Evolutionary conservation across 2,329 filamentous ascomycete species (phyloP).

Genomic region (Byssothecium circinans): DNA sequence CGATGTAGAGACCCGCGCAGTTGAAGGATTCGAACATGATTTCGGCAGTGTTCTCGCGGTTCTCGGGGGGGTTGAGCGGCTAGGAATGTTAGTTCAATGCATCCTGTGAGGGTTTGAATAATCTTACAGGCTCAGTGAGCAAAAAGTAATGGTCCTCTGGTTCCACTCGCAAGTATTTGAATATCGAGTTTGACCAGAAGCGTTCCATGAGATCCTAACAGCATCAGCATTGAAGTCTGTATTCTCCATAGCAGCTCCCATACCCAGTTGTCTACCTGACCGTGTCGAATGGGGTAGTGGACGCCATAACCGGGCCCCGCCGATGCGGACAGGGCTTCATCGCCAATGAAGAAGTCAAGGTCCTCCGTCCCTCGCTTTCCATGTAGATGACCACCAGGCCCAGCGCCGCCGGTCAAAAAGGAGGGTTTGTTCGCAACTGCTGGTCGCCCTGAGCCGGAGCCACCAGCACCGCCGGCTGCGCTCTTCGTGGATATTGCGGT

Average conservation of each 20-base stretch:
- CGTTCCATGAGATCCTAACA: conserved; percentile 94
- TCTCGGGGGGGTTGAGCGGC: conserved; percentile 97
- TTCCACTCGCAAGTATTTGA: conserved; percentile 98
- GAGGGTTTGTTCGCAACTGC: conserved; percentile 93
- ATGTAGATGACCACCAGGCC: conserved; percentile 78
- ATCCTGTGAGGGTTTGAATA: conserved; percentile 3
- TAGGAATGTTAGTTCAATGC: conserved; percentile 45
- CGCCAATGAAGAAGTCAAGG: conserved; percentile 97
- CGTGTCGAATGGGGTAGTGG: conserved; percentile 96
- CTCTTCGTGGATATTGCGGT: conserved; percentile 97
- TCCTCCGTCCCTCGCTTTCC: conserved; percentile 96
- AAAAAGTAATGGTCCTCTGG: conserved; percentile 99
- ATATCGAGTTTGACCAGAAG: conserved; percentile 99
- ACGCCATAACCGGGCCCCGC: conserved; percentile 90
- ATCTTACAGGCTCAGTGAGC: conserved; percentile 86
- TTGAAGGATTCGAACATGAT: conserved; percentile 99
- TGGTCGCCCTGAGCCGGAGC: conserved; percentile 83
- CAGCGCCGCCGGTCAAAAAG: conserved; percentile 88
- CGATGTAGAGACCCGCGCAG: conserved; percentile 97
- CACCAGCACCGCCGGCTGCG: conserved; percentile 66
- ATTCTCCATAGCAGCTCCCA: conserved; percentile 22
- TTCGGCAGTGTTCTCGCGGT: conserved; percentile 97
- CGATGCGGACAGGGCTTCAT: conserved; percentile 85
- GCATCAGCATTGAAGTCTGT: conserved; percentile 14
- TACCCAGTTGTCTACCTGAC: conserved; percentile 99